phyloP scores from a whole-genome alignment of 108 stramenopile species.

The Nannochloropsis salina region DNA sequence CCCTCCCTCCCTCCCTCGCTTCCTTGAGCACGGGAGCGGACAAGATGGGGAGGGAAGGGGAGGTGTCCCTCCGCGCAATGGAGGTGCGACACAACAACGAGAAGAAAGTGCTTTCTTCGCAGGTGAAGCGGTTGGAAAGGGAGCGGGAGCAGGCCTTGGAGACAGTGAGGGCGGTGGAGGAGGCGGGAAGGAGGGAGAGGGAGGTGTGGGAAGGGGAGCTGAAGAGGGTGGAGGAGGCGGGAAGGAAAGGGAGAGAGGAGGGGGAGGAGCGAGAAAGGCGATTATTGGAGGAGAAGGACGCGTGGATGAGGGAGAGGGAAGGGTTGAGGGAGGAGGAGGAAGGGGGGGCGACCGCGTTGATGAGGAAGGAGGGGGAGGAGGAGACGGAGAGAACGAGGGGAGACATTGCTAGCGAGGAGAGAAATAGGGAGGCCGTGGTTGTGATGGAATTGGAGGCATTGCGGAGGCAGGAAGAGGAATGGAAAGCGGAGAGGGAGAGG shows the following conservation, averaged over 20 bases:
- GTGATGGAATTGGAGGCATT: no score
- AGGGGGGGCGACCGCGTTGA: neutral
- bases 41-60: neutral
- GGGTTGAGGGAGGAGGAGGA: neutral
- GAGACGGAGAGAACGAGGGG: no score
- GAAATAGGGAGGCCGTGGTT: neutral
- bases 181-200: constrained; percentile 1
- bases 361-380: no score
- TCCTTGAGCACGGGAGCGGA: neutral
- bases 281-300: neutral
- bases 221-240: neutral
- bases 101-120: neutral
- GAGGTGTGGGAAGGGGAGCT: neutral
- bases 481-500: neutral
- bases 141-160: no score
- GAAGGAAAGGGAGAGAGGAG: neutral
- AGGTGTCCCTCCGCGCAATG: neutral
- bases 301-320: neutral
- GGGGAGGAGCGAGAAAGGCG: neutral
- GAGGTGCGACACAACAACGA: neutral
- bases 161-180: no score
- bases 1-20: neutral
- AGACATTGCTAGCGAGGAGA: no score
- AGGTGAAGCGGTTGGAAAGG: neutral
- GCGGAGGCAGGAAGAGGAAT: no score